Evolutionary conservation across 2,329 filamentous ascomycete species (phyloP), one percentile per base, ranked within the genome.

Genomic region (Botrytis tulipae): DNA sequence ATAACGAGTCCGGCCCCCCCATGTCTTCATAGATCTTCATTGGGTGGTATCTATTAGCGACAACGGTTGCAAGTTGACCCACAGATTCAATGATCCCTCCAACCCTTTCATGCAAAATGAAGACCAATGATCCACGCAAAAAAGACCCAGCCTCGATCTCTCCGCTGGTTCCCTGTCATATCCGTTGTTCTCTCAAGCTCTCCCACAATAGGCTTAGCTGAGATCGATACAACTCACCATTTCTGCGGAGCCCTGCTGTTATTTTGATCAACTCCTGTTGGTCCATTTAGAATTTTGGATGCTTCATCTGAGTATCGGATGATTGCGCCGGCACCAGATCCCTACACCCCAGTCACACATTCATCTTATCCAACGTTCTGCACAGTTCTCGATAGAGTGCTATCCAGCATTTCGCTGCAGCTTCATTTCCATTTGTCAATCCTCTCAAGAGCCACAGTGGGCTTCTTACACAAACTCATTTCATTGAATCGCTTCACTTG

Each of bases 251-350:
- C 76, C 73, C 73, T 76, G 75, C 71, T 75, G 71, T 71, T 59
- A 32, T 73, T 69, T 72, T 74, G 61, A 71, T 72, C 66, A 73
- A 51, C 72, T 75, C 74, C 73, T 74, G 74, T 76, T 77, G 76
- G 76, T 73, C 71, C 73, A 72, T 75, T 75, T 59, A 18, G 51
- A 57, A 57, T 57, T 32, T 57, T 29, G 75, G 74, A 73, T 79
- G 77, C 78, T 77, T 78, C 76, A 76, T 79, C 76, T 77, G 75
- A 77, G 76, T 76, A 79, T 80, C 79, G 79, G 78, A 80, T 79
- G 78, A 80, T 77, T 78, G 76, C 78, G 76, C 77, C 78, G 77
- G 78, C 76, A 79, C 67, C 73, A 76, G 73, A 74, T 72, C 73
- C 74, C 74, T 75, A 70, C 70, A 76, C 73, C 75, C 78, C 73